phyloP scores from a whole-genome alignment of 371 early-diverging fungal species.

The Syncephalastrum monosporum region DNA sequence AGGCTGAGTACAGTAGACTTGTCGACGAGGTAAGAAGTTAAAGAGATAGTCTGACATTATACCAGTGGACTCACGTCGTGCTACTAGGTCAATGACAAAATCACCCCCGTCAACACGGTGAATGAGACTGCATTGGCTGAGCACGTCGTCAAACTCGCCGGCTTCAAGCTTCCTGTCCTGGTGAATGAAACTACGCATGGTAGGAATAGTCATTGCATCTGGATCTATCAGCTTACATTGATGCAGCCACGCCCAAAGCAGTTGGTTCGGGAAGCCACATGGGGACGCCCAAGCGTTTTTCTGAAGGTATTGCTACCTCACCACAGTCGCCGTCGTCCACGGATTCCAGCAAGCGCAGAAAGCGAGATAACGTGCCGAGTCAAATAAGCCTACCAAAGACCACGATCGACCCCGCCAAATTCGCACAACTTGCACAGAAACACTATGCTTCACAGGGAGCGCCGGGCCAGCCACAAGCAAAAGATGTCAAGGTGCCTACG shows the following conservation, averaged over 20 bases:
- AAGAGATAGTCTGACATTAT: neutral
- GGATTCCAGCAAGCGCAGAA: conserved; percentile 31
- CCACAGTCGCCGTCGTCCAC: conserved; percentile 28
- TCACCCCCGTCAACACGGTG: conserved; percentile 40
- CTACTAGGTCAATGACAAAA: conserved; percentile 40
- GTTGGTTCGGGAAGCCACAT: neutral
- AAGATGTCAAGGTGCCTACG: conserved; percentile 12
- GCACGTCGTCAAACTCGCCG: conserved; percentile 57
- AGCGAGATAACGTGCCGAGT: conserved; percentile 42
- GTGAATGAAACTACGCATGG: conserved; percentile 7
- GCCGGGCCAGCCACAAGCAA: conserved; percentile 14
- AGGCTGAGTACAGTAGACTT: conserved; percentile 32
- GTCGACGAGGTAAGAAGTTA: conserved; percentile 21
- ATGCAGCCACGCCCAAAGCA: conserved; percentile 6
- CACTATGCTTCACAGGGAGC: conserved; percentile 6
- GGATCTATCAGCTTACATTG: no score
- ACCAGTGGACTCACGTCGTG: neutral
- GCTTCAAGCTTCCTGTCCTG: conserved; percentile 50
- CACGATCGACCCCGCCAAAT: conserved; percentile 36
- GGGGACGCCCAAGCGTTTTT: conserved; percentile 7
- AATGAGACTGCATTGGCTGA: conserved; percentile 31
- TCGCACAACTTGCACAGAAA: conserved; percentile 27
- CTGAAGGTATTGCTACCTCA: conserved; percentile 13
- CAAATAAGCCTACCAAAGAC: conserved; percentile 41
- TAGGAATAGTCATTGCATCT: no score